Percentiles rank a stretch among this genome's conserved stretches.
These are phyloP conservation scores for Amanita polypyramis DNA, from an alignment of 768 basidiomycete genomes.

Conservation along the genomic window DNA sequence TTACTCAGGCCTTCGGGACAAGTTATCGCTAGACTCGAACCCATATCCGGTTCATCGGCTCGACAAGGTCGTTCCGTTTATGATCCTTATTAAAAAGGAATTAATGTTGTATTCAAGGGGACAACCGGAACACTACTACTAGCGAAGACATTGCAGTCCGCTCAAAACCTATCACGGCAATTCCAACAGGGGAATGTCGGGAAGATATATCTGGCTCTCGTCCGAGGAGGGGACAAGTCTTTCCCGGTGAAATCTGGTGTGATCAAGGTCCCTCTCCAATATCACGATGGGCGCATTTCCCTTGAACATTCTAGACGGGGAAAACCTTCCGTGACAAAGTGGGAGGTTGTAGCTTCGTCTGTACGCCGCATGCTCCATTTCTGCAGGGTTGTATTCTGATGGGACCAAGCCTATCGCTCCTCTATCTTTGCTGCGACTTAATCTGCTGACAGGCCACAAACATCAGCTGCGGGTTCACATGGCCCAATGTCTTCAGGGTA, in stretches of 20 bases:
- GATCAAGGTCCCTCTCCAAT: slow-evolving; percentile 32
- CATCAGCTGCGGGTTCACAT: slow-evolving; percentile 65
- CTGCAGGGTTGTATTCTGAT: background rate
- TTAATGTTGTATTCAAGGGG: slow-evolving; percentile 22
- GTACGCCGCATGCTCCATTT: slow-evolving; percentile 25
- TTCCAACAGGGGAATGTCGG: slow-evolving; percentile 35
- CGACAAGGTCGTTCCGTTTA: slow-evolving; percentile 39
- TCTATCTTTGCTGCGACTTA: slow-evolving; percentile 45
- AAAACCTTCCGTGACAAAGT: slow-evolving; percentile 36
- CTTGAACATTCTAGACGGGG: slow-evolving; percentile 21
- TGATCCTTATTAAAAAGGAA: background rate
- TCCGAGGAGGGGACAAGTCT: slow-evolving; percentile 38
- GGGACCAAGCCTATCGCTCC: slow-evolving; percentile 28
- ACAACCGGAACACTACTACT: slow-evolving; percentile 58
- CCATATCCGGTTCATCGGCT: slow-evolving; percentile 53
- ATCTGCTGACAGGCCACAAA: slow-evolving; percentile 52
- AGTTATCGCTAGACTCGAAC: slow-evolving; percentile 20
- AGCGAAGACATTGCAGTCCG: slow-evolving; percentile 30
- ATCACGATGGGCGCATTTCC: slow-evolving; percentile 35
- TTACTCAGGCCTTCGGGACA: slow-evolving; percentile 16
- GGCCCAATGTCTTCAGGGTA: slow-evolving; percentile 39
- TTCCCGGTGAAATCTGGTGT: slow-evolving; percentile 29
- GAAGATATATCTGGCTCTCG: slow-evolving; percentile 58
- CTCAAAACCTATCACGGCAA: slow-evolving; percentile 44
- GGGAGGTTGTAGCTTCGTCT: slow-evolving; percentile 50